Evolutionary conservation across 2,329 filamentous ascomycete species (phyloP), one percentile per base, ranked within the genome.

Genomic region (Sporothrix variecibatus): DNA sequence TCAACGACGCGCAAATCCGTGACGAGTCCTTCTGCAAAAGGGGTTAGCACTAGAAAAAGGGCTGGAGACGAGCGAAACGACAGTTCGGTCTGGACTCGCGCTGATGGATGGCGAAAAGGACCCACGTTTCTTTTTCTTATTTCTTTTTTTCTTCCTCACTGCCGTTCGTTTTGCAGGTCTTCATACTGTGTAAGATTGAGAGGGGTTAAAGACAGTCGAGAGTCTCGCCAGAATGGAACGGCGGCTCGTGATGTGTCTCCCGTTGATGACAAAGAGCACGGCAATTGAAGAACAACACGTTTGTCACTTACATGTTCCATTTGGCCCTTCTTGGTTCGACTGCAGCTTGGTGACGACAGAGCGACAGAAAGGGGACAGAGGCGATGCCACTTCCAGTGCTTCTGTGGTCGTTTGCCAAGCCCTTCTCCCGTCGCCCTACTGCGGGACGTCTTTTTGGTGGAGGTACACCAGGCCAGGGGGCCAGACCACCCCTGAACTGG

Each of bases 1-100:
- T 67, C 38, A 5, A 3, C 62, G 62, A 69, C 65, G 65, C 65
- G 65, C 43, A 69, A 49, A 69, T 49, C 26, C 7, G 46, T 69
- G 65, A 69, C 65, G 43, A 69, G 28, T 69, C 65, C 43, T 20
- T 53, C 43, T 49, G 31, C 31, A 46, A 28, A 43, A 43, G 43
- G 43, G 43, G 43, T 49, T 20, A 49, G 43, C 43, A 49, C 43
- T 49, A 49, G n/a, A 17, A 34, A 34, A 34, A 34, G 34, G 34
- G 46, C 12, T 17, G 51, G n/a, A 56, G 26, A 46, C 23, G 38
- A 40, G 62, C 11, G 12, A 67, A 23, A 26, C 17, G 2, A 31
- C 23, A 28, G 15, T 26, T n/a, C n/a, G n/a, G 11, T 15, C 31
- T 1, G 26, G 34, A 43, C 12, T 6, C 11, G 9, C n/a, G 23